Conservation (phyloP, 202 grass and related monocot species). For the Elaeis oleifera region DNA sequence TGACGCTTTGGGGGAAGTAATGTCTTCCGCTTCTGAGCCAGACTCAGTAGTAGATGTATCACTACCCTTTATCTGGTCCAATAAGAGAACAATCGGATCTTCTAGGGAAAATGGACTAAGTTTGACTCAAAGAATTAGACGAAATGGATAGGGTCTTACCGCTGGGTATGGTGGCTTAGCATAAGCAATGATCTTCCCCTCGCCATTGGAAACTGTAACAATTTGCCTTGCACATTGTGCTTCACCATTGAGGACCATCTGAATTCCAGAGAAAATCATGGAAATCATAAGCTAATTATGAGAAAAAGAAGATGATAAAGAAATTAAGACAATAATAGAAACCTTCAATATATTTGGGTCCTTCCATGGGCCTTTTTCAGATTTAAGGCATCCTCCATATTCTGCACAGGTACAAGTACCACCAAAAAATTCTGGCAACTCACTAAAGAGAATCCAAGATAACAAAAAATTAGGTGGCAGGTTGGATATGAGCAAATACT, state of each 20-base stretch:
- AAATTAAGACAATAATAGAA: neutral
- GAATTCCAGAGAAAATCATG: slow-evolving; percentile 20
- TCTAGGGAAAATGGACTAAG: neutral
- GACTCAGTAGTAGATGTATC: slow-evolving; percentile 58
- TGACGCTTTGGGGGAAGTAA: slow-evolving; percentile 54
- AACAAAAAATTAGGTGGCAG: too few species aligned
- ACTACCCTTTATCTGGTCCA: slow-evolving; percentile 42
- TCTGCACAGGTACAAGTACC: slow-evolving; percentile 52
- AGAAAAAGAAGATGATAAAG: slow-evolving; percentile 5
- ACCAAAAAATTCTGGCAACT: slow-evolving; percentile 69
- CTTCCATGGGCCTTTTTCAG: slow-evolving; percentile 67
- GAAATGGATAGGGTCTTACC: slow-evolving; percentile 21
- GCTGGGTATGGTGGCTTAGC: slow-evolving; percentile 43
- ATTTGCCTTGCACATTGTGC: slow-evolving; percentile 76
- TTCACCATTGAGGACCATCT: slow-evolving; percentile 89
- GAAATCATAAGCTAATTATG: slow-evolving; percentile 6
- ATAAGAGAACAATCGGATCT: slow-evolving; percentile 12
- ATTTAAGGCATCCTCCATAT: slow-evolving; percentile 53
- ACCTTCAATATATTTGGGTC: slow-evolving; percentile 62
- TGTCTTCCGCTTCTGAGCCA: slow-evolving; percentile 56
- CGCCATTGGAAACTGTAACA: slow-evolving; percentile 69
- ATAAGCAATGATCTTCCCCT: slow-evolving; percentile 76
- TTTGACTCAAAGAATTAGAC: neutral
- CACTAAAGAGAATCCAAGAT: slow-evolving; percentile 21
- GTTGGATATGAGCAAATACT: too few species aligned